Evolutionary conservation across 805 yeast species (phyloP).

Genomic region (Ogataea wickerhamii): DNA sequence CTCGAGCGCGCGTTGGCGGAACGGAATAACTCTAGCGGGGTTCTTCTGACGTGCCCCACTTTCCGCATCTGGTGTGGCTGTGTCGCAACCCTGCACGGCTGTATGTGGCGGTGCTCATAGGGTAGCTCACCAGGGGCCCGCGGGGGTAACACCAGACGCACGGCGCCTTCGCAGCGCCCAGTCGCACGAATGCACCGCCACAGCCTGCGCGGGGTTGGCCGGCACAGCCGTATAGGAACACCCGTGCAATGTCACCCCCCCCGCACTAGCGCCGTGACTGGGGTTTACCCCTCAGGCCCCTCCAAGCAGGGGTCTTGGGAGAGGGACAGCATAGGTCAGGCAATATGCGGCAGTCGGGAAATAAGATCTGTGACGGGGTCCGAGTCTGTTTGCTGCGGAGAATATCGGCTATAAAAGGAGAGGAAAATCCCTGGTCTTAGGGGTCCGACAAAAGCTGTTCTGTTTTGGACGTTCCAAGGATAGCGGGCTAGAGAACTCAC

Average conservation of each 20-base stretch:
- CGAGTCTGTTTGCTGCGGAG: not conserved
- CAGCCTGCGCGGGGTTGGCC: not conserved
- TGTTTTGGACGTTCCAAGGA: too few species aligned
- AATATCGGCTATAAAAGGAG: not conserved
- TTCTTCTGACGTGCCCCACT: too few species aligned
- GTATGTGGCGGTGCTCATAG: slow-evolving; percentile 1
- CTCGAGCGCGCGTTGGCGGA: too few species aligned
- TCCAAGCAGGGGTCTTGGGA: not conserved
- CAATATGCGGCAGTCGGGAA: not conserved
- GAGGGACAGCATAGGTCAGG: not conserved
- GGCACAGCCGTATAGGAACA: not conserved
- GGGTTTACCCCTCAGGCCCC: not conserved
- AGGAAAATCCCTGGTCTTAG: too few species aligned
- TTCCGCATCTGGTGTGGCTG: not conserved
- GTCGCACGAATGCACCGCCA: too few species aligned
- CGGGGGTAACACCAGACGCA: too few species aligned
- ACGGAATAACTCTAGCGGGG: too few species aligned
- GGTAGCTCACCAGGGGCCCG: not conserved
- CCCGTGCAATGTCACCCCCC: not conserved
- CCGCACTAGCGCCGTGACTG: not conserved
- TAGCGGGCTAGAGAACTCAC: not conserved
- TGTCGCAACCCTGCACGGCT: not conserved
- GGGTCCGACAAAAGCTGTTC: too few species aligned
- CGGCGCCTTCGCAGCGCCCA: too few species aligned
- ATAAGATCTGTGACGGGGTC: not conserved